Evolutionary conservation across 805 yeast species (phyloP), one percentile per base, ranked within the genome.

Genomic region (Blastobotrys terrestris): DNA sequence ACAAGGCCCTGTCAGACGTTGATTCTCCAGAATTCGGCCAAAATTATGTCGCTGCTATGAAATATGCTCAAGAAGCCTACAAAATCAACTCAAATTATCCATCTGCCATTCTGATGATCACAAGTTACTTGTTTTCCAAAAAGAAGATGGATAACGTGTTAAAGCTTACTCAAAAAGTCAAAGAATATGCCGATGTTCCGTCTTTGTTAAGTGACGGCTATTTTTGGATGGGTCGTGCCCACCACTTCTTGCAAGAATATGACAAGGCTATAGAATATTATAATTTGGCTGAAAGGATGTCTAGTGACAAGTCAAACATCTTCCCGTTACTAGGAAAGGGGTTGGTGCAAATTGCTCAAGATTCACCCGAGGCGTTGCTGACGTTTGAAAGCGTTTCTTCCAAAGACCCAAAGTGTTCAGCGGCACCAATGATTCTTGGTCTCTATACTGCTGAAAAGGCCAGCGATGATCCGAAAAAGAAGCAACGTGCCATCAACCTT

Each of bases 181-280:
- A 79, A 14, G 65, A 75, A 11, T 59, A 64, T 22, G 61, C 75
- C 0, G 69, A 67, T 19, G 62, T 69, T 19, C 69, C 81, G 0
- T 53, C 74, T 2, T 67, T 83, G 2, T 62, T 73, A 19, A 77
- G 86, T 31, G 91, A 85, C 57, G 82, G 88, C 1, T 68, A 77
- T 48, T 87, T 87, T 61, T 94, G 97, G 98, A 74, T 83, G 52
- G 99, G 89, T 2, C 78, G 98, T 66, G 83, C 86, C 15, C 74
- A 79, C 48, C 91, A 84, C 59, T 75, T 74, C 4, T 66, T 76
- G 22, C 70, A 72, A 1, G 87, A 90, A 60, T 80, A 74, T 62
- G 77, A 80, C n/a, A 77, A 77, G 54, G 84, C 98, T 0, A 87
- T 87, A 60, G 77, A 77, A 52, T 72, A 76, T 60, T 92, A 87